phyloP scores from a whole-genome alignment of 139 green algal genomes.

The Nannochloris sp. region DNA sequence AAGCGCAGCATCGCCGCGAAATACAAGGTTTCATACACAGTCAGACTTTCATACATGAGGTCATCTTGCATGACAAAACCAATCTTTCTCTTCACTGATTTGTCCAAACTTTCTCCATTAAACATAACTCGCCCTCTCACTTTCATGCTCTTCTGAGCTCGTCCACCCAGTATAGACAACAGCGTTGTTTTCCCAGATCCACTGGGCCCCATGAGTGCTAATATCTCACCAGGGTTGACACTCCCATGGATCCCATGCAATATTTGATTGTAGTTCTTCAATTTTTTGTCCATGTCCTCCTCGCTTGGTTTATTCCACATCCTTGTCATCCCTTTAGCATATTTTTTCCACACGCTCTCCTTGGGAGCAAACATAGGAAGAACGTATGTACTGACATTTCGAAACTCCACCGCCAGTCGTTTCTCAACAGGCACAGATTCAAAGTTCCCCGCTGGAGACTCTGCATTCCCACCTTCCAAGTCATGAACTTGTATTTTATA shows the following conservation, averaged over 20 bases:
- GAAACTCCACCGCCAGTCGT: too few relatives aligned
- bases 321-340: neutral
- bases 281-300: neutral
- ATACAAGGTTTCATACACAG: constrained; percentile 61
- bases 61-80: constrained; percentile 82
- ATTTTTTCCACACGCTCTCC: too few relatives aligned
- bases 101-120: constrained; percentile 59
- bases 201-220: constrained; percentile 54
- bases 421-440: too few relatives aligned
- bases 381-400: too few relatives aligned
- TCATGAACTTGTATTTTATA: too few relatives aligned
- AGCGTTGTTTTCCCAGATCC: constrained; percentile 74
- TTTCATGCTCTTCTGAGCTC: constrained; percentile 32
- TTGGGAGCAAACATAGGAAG: too few relatives aligned
- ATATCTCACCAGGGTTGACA: constrained; percentile 38
- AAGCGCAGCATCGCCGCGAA: constrained; percentile 77
- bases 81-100: constrained; percentile 35
- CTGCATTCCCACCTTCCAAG: too few relatives aligned
- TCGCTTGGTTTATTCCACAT: neutral
- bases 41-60: constrained; percentile 70
- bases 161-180: constrained; percentile 56
- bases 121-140: constrained; percentile 45
- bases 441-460: too few relatives aligned
- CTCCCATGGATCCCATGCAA: constrained; percentile 35
- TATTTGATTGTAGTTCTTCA: constrained; percentile 27